Evolutionary conservation across 2,329 filamentous ascomycete species (phyloP), one percentile per base, ranked within the genome.

Genomic region (Diplodia scrobiculata): DNA sequence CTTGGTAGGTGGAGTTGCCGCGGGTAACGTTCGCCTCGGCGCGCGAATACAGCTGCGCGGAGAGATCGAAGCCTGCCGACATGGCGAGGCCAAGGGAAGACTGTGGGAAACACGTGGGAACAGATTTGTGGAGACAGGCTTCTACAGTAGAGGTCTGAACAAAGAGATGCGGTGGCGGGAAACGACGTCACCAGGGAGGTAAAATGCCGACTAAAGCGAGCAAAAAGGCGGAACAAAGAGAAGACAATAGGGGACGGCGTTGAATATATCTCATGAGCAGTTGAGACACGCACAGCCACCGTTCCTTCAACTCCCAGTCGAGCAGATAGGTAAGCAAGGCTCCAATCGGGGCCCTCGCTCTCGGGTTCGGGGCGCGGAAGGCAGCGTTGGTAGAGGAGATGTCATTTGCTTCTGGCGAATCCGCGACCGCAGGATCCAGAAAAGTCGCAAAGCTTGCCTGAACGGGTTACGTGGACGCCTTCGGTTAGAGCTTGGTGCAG

Each of bases 1-100:
- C 68, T 14, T 70, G 66, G 66, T 73, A 72, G 6, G 59, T 67
- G 25, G 50, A 32, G 19, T 55, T 55, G 29, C 14, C 36, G 41
- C 41, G 41, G 10, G 50, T 58, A 14, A 47, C 29, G 32, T 58
- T 54, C 6, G 45, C 36, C 5, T 50, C 59, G 25, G 65, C 66
- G 5, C 66, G 59, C 21, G 51, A 45, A 29, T 64, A 19, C 13
- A 67, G 51, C 27, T 17, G 27, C 13, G 52, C n/a, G 29, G 63
- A 10, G 36, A 55, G 34, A 41, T 38, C 19, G 29, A 27, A 55
- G 13, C n/a, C 58, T 17, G 19, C 58, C 58, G 58, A 21, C 58
- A 62, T 62, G 58, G 27, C 58, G 58, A 62, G 41, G 58, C 58
- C 51, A 27, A 29, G 19, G 25, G n/a, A n/a, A 36, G 29, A 10